Conservation (phyloP, 257 asterid genomes). For the Gardenia jasminoides region DNA sequence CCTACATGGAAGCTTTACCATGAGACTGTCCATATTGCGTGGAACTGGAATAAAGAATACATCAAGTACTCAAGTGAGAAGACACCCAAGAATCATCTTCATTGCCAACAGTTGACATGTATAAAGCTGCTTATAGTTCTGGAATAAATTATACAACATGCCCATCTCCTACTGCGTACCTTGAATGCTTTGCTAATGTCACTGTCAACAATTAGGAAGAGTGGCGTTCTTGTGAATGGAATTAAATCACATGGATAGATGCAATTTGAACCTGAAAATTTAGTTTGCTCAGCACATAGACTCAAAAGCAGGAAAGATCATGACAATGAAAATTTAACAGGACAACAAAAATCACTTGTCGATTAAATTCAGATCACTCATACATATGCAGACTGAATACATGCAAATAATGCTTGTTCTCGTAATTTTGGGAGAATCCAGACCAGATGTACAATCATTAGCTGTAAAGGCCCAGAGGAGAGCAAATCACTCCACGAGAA, state of each 20-base stretch:
- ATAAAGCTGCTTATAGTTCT: background rate
- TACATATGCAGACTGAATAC: background rate
- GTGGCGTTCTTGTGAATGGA: slow-evolving; percentile 96
- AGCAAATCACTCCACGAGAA: background rate
- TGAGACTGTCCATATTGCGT: background rate
- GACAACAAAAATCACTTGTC: background rate
- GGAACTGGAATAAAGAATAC: background rate
- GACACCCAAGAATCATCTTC: background rate
- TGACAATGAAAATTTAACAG: background rate
- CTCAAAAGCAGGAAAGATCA: slow-evolving; percentile 15
- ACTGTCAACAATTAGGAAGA: slow-evolving; percentile 82
- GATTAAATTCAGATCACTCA: background rate
- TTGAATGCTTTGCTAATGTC: slow-evolving; percentile 76
- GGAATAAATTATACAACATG: background rate
- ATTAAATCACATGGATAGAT: slow-evolving; percentile 82
- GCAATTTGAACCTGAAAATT: slow-evolving; percentile 68
- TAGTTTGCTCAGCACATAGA: slow-evolving; percentile 22
- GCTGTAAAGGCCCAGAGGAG: background rate
- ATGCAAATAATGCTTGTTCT: background rate
- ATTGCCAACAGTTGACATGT: background rate
- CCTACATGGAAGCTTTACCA: background rate
- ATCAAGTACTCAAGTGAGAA: background rate
- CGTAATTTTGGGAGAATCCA: slow-evolving; percentile 1
- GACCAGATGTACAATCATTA: background rate
- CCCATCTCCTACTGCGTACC: slow-evolving; percentile 41